phyloP scores from a whole-genome alignment of 257 asterid species.

The Dorcoceras hygrometricum region DNA sequence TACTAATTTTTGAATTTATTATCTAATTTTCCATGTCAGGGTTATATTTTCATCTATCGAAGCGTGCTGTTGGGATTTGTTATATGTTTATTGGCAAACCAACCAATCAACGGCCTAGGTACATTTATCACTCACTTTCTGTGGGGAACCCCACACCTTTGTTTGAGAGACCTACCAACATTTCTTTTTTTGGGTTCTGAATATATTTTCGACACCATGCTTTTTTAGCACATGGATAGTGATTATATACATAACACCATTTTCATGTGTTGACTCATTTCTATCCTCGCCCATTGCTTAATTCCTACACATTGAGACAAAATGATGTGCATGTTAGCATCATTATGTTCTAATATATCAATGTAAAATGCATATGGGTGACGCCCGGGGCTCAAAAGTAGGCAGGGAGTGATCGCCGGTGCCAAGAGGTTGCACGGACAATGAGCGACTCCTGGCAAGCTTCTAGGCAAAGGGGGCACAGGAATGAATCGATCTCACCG shows the following conservation, averaged over 20 bases:
- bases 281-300: background rate
- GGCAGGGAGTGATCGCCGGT: no score
- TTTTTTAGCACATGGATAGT: background rate
- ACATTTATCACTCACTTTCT: conserved; percentile 12
- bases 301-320: background rate
- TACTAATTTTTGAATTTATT: conserved; percentile 17
- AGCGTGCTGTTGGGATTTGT: conserved; percentile 89
- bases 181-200: background rate
- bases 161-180: background rate
- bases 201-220: background rate
- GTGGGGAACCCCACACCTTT: conserved; percentile 7
- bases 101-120: conserved; percentile 90
- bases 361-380: no score
- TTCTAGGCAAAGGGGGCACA: no score
- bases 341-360: background rate
- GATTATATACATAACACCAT: background rate
- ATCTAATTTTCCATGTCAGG: conserved; percentile 46
- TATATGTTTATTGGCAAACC: conserved; percentile 91
- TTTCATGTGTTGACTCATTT: background rate
- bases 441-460: no score
- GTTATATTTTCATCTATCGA: conserved; percentile 84
- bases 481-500: no score
- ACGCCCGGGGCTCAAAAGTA: no score
- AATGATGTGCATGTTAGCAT: no score
- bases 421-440: no score